Base-by-base conservation (phyloP, 2,329 filamentous ascomycete genomes). In the Colletotrichum theobromicola region DNA sequence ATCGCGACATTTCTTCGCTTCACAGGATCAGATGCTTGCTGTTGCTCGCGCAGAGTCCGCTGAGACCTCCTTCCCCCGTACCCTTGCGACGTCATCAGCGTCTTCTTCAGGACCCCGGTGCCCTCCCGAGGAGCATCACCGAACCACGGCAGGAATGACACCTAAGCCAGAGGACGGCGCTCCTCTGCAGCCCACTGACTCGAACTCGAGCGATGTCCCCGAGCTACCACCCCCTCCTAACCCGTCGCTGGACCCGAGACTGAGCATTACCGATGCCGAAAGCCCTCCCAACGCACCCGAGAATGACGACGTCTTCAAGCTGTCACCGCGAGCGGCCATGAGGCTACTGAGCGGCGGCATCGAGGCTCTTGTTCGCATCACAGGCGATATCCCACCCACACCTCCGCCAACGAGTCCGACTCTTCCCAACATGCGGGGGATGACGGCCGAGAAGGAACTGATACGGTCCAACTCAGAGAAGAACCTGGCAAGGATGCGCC, bases 381-480 rank as follows among this genome's bases (percentile, higher is more conserved):
- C 93, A 2, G 94, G 94, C 80, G 94, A 98, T 80, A 88, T 97
- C 15, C 94, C 94, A 26, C 94, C 93, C 18, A 97, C 93, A n/a
- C 94, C 93, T 70, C 93, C 94, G 7, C 89, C 93, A 3, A 89
- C 88, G 67, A 89, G 88, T 28, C 90, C 91, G 0, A 89, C 88
- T 4, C 89, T 92, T n/a, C 92, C 93, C 26, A 87, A 92, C 80
- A 91, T 93, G 90, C 88, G 87, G 75, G 89, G 87, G 34, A 90
- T 93, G 86, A 89, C 91, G 79, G 87, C 87, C 28, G 91, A 93
- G 79, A 93, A 92, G 81, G 88, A 89, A 71, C 89, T 86, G 66
- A 91, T 93, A 71, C 86, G 90, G 53, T 89, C 88, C 68, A 88
- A 90, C 78, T 92, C 90, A 58, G 89, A 88, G 75, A 89, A 86